Evolutionary conservation across 1,139 yeast genomes (phyloP).

Genomic region (Arxiozyma slooffiae): DNA sequence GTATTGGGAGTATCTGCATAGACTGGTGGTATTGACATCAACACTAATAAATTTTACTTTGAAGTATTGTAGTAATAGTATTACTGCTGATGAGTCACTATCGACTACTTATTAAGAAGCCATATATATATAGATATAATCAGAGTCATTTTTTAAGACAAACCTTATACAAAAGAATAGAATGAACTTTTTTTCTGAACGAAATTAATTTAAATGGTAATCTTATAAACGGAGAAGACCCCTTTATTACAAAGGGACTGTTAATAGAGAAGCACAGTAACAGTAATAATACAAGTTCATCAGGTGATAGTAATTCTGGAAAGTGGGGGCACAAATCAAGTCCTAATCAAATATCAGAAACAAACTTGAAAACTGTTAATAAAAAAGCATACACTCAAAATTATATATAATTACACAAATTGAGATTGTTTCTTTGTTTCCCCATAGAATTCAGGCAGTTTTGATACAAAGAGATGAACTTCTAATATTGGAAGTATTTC

Average conservation of each 20-base stretch:
- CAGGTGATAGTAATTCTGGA: neutral
- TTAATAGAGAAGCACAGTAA: neutral
- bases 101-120: conserved; percentile 27
- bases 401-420: conserved; percentile 23
- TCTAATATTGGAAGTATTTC: conserved; percentile 19
- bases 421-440: conserved; percentile 24
- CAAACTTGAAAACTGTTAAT: neutral
- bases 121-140: conserved; percentile 14
- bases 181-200: conserved; percentile 16
- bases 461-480: conserved; percentile 26
- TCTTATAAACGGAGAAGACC: conserved; percentile 25
- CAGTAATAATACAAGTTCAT: no score
- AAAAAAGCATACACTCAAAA: conserved; percentile 11
- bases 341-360: neutral
- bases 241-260: conserved; percentile 14
- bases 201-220: conserved; percentile 10
- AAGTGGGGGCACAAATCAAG: no score
- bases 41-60: conserved; percentile 15
- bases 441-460: conserved; percentile 28
- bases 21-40: conserved; percentile 17
- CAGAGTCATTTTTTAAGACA: conserved; percentile 21
- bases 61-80: conserved; percentile 7
- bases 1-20: conserved; percentile 29
- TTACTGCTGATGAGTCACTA: conserved; percentile 16
- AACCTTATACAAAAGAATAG: conserved; percentile 23